Evolutionary conservation across 208 protist genomes (phyloP).

Genomic region (Herpetomonas samuelpessoai): DNA sequence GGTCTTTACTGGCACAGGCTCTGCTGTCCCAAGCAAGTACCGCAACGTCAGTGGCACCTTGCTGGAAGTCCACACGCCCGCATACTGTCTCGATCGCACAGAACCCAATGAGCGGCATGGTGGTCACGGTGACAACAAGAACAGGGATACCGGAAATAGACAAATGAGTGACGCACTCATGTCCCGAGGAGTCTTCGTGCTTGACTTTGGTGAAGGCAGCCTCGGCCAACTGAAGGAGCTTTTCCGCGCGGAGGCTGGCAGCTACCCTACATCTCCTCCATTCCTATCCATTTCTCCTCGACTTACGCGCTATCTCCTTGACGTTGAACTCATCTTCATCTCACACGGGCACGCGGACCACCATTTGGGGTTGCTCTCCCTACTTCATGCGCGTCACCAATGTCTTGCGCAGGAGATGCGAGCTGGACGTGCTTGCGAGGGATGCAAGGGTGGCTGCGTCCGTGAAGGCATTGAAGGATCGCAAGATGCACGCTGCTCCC

Average conservation of each 20-base stretch:
- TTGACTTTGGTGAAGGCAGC: slow-evolving; percentile 88
- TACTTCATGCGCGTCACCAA: slow-evolving; percentile 58
- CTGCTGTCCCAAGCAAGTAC: slow-evolving; percentile 88
- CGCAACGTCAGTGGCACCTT: slow-evolving; percentile 82
- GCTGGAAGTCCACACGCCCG: slow-evolving; percentile 47
- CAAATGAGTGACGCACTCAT: slow-evolving; percentile 1
- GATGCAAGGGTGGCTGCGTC: neutral
- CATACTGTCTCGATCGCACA: slow-evolving; percentile 23
- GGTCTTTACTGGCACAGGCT: slow-evolving; percentile 84
- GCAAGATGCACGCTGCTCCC: no score
- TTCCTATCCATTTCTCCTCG: no score
- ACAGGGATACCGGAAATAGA: neutral
- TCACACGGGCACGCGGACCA: slow-evolving; percentile 90
- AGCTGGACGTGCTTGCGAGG: neutral
- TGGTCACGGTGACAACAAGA: neutral
- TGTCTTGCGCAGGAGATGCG: slow-evolving; percentile 8
- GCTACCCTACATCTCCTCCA: neutral
- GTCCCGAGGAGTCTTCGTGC: slow-evolving; percentile 44
- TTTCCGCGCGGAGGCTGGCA: slow-evolving; percentile 6
- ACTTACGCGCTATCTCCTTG: no score
- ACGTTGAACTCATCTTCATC: slow-evolving; percentile 78
- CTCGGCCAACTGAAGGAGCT: slow-evolving; percentile 60
- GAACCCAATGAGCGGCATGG: neutral
- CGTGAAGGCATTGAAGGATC: no score
- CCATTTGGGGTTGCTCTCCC: slow-evolving; percentile 73